Base-by-base conservation (phyloP, 129 eudicot species). In the Silybum marianum region DNA sequence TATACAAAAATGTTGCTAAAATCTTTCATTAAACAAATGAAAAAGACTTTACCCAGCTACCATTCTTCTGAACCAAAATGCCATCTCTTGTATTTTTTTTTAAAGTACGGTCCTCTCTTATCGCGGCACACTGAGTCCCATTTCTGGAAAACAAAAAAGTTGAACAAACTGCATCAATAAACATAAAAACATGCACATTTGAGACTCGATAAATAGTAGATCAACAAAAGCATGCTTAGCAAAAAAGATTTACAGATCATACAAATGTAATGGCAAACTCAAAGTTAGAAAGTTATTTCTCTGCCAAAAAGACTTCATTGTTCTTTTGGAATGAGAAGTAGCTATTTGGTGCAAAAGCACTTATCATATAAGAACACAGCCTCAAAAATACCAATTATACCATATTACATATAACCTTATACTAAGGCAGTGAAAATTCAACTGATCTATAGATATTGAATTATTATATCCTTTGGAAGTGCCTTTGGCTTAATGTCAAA, bases 71-170 rank as follows among this genome's bases (percentile, higher is more conserved):
- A 74, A 72, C 54, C 82, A 76, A 62, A 67, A 81, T 69, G 24
- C 65, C 83, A 51, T 26, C 83, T 38, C 39, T 60, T 79, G 81
- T 51, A 82, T 11, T 71, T 75, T 11, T 71, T 75, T 72, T 72
- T n/a, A n/a, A 69, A 46, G 19, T 7, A 30, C 16, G 21, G 26
- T 30, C 81, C 73, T 77, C 76, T 80, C 9, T 84, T 88, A 92
- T 88, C 94, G 97, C 69, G 97, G 97, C 85, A 92, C 97, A 71
- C 92, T 86, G 63, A 86, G 92, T 74, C 97, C 97, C 82, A 92
- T 79, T 83, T 90, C 97, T 92, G 92, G 44, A 86, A 21, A 54
- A 72, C 80, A 32, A 26, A 8, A 42, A 51, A 6, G 81, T 46
- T 69, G 46, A 24, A 12, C 71, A 42, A 75, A 65, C 44, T 74